phyloP scores from a whole-genome alignment of 129 eudicot species.

The Flaveria ramosissima region DNA sequence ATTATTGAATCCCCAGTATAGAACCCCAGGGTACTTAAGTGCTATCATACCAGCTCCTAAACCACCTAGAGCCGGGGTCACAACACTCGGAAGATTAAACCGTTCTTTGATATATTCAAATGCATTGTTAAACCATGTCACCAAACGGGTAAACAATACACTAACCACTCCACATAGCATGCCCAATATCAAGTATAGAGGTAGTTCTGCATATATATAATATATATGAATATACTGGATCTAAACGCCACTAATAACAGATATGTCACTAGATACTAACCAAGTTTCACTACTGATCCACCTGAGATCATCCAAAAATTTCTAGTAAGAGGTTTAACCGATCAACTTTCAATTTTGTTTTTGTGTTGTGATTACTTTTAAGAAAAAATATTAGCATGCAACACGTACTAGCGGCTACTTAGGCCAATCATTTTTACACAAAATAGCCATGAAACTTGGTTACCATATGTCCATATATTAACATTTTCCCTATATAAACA shows the following conservation, averaged over 20 bases:
- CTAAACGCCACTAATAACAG: not conserved
- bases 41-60: slow-evolving; percentile 96
- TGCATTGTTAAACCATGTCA: slow-evolving; percentile 63
- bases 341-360: not conserved
- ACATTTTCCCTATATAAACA: slow-evolving; percentile 1
- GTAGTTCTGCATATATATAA: slow-evolving; percentile 63
- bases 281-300: slow-evolving; percentile 5
- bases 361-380: not conserved
- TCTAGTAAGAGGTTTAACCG: not conserved
- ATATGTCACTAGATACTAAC: not conserved
- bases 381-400: not conserved
- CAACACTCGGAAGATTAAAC: slow-evolving; percentile 79
- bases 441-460: not conserved
- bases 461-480: not conserved
- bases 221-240: not conserved
- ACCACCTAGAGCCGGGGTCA: slow-evolving; percentile 94
- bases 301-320: slow-evolving; percentile 1
- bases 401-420: not conserved
- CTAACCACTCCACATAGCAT: slow-evolving; percentile 99
- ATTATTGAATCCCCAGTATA: slow-evolving; percentile 97
- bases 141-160: slow-evolving; percentile 79
- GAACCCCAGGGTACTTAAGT: slow-evolving; percentile 86
- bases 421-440: not conserved
- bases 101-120: slow-evolving; percentile 78
- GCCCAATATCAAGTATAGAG: slow-evolving; percentile 87